These are phyloP conservation scores for Penicillium olsonii DNA, from an alignment of 2,329 filamentous ascomycete genomes.

Conservation along the genomic window DNA sequence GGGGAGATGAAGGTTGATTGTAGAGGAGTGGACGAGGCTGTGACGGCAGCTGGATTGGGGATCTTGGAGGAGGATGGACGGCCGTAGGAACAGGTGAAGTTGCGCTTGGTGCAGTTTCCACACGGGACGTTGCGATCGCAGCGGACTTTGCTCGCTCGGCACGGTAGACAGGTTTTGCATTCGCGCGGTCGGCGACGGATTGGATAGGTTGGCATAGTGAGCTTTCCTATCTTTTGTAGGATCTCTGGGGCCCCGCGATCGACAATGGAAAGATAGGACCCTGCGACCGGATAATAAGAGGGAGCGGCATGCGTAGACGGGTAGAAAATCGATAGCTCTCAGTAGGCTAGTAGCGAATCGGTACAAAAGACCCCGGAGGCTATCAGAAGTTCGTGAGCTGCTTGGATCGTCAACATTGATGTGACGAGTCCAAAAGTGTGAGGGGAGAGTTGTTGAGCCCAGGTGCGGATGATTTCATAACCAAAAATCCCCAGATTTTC, in stretches of 20 bases:
- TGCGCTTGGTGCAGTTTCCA: constrained; percentile 44
- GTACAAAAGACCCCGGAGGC: constrained; percentile 1
- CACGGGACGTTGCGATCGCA: constrained; percentile 46
- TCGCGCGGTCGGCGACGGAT: constrained; percentile 40
- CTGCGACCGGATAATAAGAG: constrained; percentile 15
- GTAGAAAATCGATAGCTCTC: constrained; percentile 12
- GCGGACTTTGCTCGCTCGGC: constrained; percentile 54
- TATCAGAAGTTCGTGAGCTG: constrained; percentile 16
- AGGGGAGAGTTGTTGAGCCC: no score
- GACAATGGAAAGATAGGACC: constrained; percentile 9
- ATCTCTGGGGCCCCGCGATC: constrained; percentile 18
- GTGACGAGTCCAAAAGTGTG: neutral
- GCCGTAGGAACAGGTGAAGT: constrained; percentile 41
- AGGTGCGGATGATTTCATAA: constrained; percentile 27
- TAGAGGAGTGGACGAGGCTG: constrained; percentile 14
- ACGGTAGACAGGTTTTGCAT: constrained; percentile 52
- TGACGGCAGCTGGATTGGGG: constrained; percentile 12
- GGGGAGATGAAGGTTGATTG: constrained; percentile 20
- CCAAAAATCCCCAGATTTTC: neutral
- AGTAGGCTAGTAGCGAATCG: neutral
- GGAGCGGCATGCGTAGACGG: constrained; percentile 16
- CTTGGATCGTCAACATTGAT: constrained; percentile 1
- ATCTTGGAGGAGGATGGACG: constrained; percentile 27
- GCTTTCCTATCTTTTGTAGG: constrained; percentile 10
- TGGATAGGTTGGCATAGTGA: constrained; percentile 35